Evolutionary conservation across 2,329 filamentous ascomycete genomes (phyloP).

Genomic region (Aspergillus ibericus): DNA sequence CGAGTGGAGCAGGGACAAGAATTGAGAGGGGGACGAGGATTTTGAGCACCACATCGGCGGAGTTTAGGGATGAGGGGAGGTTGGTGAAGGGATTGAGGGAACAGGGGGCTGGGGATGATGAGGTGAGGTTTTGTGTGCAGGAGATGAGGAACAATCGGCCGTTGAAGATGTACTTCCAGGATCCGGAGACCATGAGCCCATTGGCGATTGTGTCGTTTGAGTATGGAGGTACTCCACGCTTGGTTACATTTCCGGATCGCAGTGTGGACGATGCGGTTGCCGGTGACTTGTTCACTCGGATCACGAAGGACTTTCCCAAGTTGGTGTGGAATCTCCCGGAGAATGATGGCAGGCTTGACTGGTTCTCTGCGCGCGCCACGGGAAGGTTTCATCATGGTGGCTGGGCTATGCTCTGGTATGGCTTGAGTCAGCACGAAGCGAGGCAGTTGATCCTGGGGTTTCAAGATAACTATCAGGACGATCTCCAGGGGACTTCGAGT

Average conservation of each 20-base stretch:
- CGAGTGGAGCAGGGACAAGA: conserved; percentile 89
- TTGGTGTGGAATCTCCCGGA: conserved; percentile 93
- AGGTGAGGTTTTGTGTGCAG: conserved; percentile 81
- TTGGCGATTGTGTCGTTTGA: conserved; percentile 79
- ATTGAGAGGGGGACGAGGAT: conserved; percentile 91
- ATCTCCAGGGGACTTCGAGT: no score
- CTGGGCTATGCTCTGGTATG: conserved; percentile 95
- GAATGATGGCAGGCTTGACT: conserved; percentile 92
- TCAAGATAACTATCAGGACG: conserved; percentile 48
- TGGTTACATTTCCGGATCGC: conserved; percentile 86
- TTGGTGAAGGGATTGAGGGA: conserved; percentile 82
- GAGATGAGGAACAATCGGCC: conserved; percentile 70
- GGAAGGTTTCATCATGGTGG: conserved; percentile 83
- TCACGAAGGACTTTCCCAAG: conserved; percentile 90
- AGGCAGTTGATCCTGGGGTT: conserved; percentile 83
- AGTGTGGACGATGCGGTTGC: conserved; percentile 85
- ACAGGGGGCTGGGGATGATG: conserved; percentile 77
- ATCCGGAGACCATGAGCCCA: conserved; percentile 73
- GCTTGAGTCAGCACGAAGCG: conserved; percentile 76
- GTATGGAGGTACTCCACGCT: conserved; percentile 66
- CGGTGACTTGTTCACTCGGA: conserved; percentile 89
- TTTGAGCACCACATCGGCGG: conserved; percentile 65
- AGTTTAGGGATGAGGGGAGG: conserved; percentile 73
- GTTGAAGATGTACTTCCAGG: conserved; percentile 93
- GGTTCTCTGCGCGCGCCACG: conserved; percentile 97